Evolutionary conservation across 2,329 filamentous ascomycete species (phyloP).

Genomic region (Fusarium drepaniforme): DNA sequence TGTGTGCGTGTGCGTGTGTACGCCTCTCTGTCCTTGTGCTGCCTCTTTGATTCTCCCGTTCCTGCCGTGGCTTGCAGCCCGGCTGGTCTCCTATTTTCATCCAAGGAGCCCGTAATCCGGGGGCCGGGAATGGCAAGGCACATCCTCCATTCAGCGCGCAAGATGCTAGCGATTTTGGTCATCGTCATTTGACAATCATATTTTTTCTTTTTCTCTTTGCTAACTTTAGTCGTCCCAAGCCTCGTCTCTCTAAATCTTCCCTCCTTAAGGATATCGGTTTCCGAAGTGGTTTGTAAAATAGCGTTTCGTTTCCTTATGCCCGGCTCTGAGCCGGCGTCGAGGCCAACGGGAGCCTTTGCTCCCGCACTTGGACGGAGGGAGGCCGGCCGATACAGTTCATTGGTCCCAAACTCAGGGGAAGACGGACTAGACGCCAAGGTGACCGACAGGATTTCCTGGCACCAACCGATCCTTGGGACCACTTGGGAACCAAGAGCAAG

Average conservation of each 20-base stretch:
- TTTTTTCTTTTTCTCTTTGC: neutral
- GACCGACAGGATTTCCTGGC: slow-evolving; percentile 19
- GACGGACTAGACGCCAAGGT: slow-evolving; percentile 11
- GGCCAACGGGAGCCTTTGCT: slow-evolving; percentile 24
- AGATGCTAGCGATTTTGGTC: neutral
- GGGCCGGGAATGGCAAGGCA: slow-evolving; percentile 5
- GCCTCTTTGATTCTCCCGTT: slow-evolving; percentile 9
- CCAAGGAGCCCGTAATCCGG: slow-evolving; percentile 16
- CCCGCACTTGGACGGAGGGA: slow-evolving; percentile 20
- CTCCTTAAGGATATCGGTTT: slow-evolving; percentile 5
- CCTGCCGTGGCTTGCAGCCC: slow-evolving; percentile 25
- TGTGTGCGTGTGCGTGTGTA: neutral
- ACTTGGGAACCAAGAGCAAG: neutral
- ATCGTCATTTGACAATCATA: slow-evolving; percentile 29
- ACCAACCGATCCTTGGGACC: slow-evolving; percentile 8
- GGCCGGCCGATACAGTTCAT: slow-evolving; percentile 14
- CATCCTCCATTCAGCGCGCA: neutral
- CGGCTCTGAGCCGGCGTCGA: slow-evolving; percentile 29
- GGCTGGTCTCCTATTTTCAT: slow-evolving; percentile 24
- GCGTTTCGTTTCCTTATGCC: slow-evolving; percentile 22
- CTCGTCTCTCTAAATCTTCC: slow-evolving; percentile 9
- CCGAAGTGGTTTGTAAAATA: slow-evolving; percentile 5
- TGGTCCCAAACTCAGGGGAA: slow-evolving; percentile 15
- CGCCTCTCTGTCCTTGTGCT: neutral
- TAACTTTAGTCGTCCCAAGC: neutral